These are phyloP conservation scores for Fagopyrum esculentum DNA, from an alignment of 148 eudicot genomes.

Conservation along the genomic window DNA sequence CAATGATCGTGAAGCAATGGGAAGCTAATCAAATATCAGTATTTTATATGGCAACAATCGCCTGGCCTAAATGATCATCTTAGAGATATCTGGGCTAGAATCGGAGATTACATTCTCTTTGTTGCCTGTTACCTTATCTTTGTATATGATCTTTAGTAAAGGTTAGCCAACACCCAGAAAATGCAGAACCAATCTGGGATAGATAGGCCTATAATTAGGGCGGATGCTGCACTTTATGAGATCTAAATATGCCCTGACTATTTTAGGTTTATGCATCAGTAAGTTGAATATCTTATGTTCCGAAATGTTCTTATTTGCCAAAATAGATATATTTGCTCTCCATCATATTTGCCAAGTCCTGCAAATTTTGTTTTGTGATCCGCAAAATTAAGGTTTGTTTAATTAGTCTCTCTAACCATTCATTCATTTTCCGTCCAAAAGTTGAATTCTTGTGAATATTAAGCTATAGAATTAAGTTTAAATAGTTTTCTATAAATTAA, in stretches of 20 bases:
- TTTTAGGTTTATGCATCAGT: background rate
- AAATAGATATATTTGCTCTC: background rate
- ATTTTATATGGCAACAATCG: background rate
- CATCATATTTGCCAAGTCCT: background rate
- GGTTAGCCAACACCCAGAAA: background rate
- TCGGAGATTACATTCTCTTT: no score
- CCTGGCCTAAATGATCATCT: background rate
- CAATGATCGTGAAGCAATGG: background rate
- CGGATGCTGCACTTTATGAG: background rate
- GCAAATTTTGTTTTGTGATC: no score
- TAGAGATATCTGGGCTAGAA: background rate
- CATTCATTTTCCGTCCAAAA: no score
- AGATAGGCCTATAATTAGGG: background rate
- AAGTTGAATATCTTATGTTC: background rate
- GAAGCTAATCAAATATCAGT: background rate
- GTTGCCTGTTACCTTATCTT: background rate
- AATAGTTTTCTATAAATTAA: no score
- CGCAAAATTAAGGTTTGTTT: no score
- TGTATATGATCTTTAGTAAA: conserved; percentile 1
- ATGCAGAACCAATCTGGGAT: background rate
- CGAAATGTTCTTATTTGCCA: background rate
- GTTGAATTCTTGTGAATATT: no score
- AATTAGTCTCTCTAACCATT: no score
- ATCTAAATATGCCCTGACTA: background rate
- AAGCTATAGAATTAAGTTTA: no score